Conservation (phyloP, 2,329 filamentous ascomycete species). For the Teratosphaeria destructans region DNA sequence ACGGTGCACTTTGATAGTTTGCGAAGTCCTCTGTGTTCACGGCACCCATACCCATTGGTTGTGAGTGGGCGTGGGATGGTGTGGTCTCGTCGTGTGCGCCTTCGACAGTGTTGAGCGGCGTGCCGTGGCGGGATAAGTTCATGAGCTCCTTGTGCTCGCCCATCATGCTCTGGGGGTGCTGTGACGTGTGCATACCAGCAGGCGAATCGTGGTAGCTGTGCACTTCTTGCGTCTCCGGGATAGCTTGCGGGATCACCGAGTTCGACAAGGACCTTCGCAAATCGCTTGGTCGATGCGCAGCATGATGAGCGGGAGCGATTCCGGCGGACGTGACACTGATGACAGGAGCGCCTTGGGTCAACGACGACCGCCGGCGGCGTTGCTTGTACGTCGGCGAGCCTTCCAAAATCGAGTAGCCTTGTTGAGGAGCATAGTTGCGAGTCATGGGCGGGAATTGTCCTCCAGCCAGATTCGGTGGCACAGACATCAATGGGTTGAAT, state of each 20-base stretch:
- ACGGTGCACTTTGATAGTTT: constrained; percentile 44
- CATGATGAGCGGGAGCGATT: constrained; percentile 38
- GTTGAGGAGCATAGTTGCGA: constrained; percentile 62
- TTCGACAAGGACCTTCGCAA: constrained; percentile 81
- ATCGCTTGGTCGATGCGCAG: constrained; percentile 73
- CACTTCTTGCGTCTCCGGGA: constrained; percentile 44
- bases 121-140: constrained; percentile 79
- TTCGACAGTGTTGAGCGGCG: constrained; percentile 78
- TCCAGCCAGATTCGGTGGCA: constrained; percentile 74
- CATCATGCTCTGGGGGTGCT: constrained; percentile 44
- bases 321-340: constrained; percentile 37
- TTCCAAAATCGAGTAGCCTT: constrained; percentile 84
- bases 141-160: constrained; percentile 70
- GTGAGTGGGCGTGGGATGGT: constrained; percentile 24
- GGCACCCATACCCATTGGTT: constrained; percentile 51
- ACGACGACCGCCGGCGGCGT: constrained; percentile 73
- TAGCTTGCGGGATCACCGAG: constrained; percentile 67
- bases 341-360: constrained; percentile 62
- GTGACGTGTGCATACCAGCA: constrained; percentile 64
- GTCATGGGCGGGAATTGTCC: constrained; percentile 66
- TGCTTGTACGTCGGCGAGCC: constrained; percentile 99
- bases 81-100: constrained; percentile 52
- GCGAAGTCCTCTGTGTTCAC: constrained; percentile 59
- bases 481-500: constrained; percentile 81
- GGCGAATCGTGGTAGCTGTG: constrained; percentile 71